Conservation (phyloP, 1,284 basidiomycete species). For the Phaffia rhodozyma region DNA sequence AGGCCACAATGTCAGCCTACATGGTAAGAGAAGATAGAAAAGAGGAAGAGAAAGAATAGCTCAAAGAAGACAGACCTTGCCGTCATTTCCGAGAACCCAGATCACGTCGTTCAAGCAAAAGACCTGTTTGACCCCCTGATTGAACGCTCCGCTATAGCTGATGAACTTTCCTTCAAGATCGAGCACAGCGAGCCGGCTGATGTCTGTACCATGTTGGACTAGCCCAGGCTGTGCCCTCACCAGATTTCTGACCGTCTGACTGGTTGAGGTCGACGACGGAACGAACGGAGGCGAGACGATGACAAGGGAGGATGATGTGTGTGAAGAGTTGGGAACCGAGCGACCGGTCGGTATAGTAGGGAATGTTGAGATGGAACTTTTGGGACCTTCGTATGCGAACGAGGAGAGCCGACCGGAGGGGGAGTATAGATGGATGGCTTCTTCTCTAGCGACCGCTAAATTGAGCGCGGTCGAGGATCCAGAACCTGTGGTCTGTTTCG, state of each 20-base stretch:
- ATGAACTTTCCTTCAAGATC: slow-evolving; percentile 84
- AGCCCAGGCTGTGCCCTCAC: slow-evolving; percentile 36
- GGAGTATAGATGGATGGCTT: slow-evolving; percentile 80
- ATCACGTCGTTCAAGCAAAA: slow-evolving; percentile 67
- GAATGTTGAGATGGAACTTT: background rate
- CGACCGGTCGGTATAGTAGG: no score
- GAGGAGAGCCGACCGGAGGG: slow-evolving; percentile 72
- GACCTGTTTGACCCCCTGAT: slow-evolving; percentile 63
- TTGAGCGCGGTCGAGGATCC: no score
- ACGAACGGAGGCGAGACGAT: slow-evolving; percentile 77
- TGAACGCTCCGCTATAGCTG: slow-evolving; percentile 65
- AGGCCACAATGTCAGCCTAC: background rate
- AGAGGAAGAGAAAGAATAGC: background rate
- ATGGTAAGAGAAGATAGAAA: background rate
- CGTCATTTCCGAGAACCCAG: slow-evolving; percentile 62
- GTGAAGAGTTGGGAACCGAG: slow-evolving; percentile 46
- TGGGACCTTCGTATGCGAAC: slow-evolving; percentile 75
- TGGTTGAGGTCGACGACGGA: slow-evolving; percentile 51
- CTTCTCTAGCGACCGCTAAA: slow-evolving; percentile 77
- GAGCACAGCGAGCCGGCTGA: slow-evolving; percentile 77
- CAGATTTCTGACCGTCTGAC: slow-evolving; percentile 63
- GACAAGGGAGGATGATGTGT: slow-evolving; percentile 55
- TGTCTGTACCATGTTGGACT: slow-evolving; percentile 43
- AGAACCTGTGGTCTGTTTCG: no score
- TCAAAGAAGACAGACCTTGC: slow-evolving; percentile 43